These are phyloP conservation scores for Fragilariopsis cylindrus DNA, from an alignment of 108 stramenopile genomes.

Conservation along the genomic window DNA sequence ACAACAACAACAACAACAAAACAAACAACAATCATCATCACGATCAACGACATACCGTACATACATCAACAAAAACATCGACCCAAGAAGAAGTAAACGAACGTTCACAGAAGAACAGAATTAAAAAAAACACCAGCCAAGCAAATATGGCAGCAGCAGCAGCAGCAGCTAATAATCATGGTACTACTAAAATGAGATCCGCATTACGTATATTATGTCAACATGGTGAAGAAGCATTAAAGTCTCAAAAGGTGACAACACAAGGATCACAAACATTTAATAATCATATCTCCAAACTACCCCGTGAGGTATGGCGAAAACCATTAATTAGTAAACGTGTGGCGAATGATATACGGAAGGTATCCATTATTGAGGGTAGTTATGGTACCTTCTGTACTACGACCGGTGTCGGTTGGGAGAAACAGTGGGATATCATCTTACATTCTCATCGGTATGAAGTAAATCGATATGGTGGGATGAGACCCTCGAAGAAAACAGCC, in stretches of 20 bases:
- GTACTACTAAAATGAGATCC: constrained; percentile 52
- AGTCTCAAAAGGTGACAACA: constrained; percentile 45
- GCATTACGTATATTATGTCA: constrained; percentile 67
- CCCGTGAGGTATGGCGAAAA: constrained; percentile 60
- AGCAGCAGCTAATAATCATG: too few species aligned
- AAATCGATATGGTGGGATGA: constrained; percentile 36
- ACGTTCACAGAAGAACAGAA: too few species aligned
- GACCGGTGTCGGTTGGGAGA: constrained; percentile 79
- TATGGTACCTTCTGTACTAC: constrained; percentile 66
- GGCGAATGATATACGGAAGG: constrained; percentile 73
- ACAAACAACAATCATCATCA: too few species aligned
- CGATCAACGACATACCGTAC: too few species aligned
- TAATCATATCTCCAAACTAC: constrained; percentile 24
- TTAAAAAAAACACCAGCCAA: too few species aligned
- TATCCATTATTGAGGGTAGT: constrained; percentile 60
- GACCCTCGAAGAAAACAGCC: constrained; percentile 63
- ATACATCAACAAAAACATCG: too few species aligned
- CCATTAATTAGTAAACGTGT: constrained; percentile 62
- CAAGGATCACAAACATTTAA: constrained; percentile 16
- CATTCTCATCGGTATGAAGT: constrained; percentile 29
- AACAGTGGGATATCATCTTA: constrained; percentile 65
- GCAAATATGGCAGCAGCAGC: too few species aligned
- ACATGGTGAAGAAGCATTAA: constrained; percentile 68
- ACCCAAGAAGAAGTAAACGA: too few species aligned
- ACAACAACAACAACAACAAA: too few species aligned